Evolutionary conservation across 2,329 filamentous ascomycete genomes (phyloP).

Genomic region (Colletotrichum sidae): DNA sequence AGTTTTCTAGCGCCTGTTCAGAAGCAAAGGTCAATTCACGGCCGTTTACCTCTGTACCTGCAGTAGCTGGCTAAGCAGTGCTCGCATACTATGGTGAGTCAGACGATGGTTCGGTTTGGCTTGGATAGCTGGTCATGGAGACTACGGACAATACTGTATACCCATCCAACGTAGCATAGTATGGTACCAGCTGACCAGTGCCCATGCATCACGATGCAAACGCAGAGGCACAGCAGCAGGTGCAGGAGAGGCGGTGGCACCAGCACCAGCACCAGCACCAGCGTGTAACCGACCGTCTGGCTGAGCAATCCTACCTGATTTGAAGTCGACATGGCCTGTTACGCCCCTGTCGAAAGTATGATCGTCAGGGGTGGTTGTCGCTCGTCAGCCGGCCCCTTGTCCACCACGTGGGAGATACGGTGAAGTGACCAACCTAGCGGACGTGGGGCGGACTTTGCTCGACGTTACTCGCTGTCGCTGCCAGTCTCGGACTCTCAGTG

Average conservation of each 20-base stretch:
- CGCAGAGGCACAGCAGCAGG: background rate
- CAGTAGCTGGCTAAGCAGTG: conserved; percentile 13
- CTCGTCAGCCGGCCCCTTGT: conserved; percentile 29
- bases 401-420: conserved; percentile 33
- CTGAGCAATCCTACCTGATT: conserved; percentile 11
- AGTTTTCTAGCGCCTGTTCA: too few species aligned
- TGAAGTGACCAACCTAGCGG: conserved; percentile 21
- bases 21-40: conserved; percentile 4
- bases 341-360: conserved; percentile 27
- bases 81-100: too few species aligned
- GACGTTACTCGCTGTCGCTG: background rate
- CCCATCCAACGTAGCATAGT: background rate
- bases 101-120: conserved; percentile 2
- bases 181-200: conserved; percentile 14
- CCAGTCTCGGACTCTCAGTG: too few species aligned
- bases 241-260: background rate
- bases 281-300: conserved; percentile 3
- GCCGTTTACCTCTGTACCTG: conserved; percentile 24
- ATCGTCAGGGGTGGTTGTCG: conserved; percentile 33
- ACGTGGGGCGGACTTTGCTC: conserved; percentile 5
- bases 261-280: conserved; percentile 1
- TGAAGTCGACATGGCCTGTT: conserved; percentile 16
- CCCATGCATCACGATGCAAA: conserved; percentile 7
- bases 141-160: conserved; percentile 4
- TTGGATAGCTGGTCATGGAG: conserved; percentile 6